Evolutionary conservation across 2,329 filamentous ascomycete genomes (phyloP).

Genomic region (Knoxdaviesia capensis): DNA sequence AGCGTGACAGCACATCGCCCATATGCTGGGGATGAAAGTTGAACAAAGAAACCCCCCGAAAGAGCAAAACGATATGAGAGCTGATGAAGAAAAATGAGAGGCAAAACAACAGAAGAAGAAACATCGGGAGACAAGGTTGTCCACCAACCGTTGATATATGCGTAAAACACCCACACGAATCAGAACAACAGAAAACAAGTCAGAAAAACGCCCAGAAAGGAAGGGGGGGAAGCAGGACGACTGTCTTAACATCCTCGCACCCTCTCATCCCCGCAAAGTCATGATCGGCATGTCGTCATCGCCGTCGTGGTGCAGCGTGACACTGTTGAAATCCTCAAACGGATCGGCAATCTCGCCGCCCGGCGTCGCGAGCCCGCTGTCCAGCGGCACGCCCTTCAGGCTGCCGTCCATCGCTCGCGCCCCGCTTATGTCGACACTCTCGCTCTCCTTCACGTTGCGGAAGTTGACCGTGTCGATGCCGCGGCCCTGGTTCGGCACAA

Average conservation of each 20-base stretch:
- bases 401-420: constrained; percentile 22
- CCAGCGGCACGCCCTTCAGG: constrained; percentile 64
- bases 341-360: constrained; percentile 69
- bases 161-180: too few relatives aligned
- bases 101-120: neutral
- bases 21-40: neutral
- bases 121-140: neutral
- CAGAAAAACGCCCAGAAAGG: too few relatives aligned
- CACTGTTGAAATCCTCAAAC: constrained; percentile 97
- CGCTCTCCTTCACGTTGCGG: constrained; percentile 91
- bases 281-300: constrained; percentile 36
- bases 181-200: too few relatives aligned
- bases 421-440: constrained; percentile 70
- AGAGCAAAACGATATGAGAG: neutral
- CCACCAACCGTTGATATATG: neutral
- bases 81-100: neutral
- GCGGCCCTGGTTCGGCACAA: constrained; percentile 77
- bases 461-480: constrained; percentile 94
- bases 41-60: neutral
- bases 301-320: constrained; percentile 90
- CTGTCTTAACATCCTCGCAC: neutral
- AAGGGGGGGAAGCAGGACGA: constrained; percentile 4
- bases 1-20: neutral
- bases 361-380: constrained; percentile 70
- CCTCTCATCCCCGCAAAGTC: neutral